phyloP scores from a whole-genome alignment of 2,329 filamentous ascomycete genomes.

The Ophiostoma perfectum region DNA sequence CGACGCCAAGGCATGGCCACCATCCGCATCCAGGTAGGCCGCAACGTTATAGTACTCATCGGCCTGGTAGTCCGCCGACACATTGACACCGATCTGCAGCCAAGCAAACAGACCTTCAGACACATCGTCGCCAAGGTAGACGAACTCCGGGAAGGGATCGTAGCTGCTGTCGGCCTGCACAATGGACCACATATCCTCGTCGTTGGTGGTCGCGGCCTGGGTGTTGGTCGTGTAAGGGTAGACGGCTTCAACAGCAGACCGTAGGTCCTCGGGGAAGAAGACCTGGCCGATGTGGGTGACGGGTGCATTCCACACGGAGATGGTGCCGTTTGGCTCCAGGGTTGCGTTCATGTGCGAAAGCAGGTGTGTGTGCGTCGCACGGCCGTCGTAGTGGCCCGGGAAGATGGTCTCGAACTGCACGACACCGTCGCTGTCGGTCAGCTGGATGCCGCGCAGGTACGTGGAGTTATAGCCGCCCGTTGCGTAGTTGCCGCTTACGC shows the following conservation, averaged over 20 bases:
- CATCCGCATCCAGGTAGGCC: conserved; percentile 2
- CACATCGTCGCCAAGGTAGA: conserved; percentile 48
- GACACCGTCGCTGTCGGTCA: conserved; percentile 39
- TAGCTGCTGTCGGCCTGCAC: conserved; percentile 35
- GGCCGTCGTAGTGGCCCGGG: conserved; percentile 42
- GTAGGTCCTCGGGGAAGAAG: conserved; percentile 54
- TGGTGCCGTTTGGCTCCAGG: conserved; percentile 46
- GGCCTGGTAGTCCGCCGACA: conserved; percentile 36
- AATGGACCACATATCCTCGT: conserved; percentile 40
- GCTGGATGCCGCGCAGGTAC: conserved; percentile 42
- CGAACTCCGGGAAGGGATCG: conserved; percentile 50
- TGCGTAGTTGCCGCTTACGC: conserved; percentile 26
- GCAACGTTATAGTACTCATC: conserved; percentile 44
- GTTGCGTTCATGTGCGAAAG: conserved; percentile 33
- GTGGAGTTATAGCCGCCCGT: conserved; percentile 39
- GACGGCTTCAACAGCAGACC: conserved; percentile 42
- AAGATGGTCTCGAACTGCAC: conserved; percentile 40
- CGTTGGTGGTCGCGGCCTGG: conserved; percentile 42
- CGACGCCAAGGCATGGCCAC: neutral
- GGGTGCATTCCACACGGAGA: conserved; percentile 42
- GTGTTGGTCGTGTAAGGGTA: conserved; percentile 42
- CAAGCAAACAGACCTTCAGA: conserved; percentile 47
- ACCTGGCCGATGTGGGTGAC: conserved; percentile 54
- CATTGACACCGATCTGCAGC: conserved; percentile 46
- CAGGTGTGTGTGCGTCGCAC: conserved; percentile 38